Base-by-base conservation (phyloP, 2,329 filamentous ascomycete genomes). In the Didymella keratinophila region DNA sequence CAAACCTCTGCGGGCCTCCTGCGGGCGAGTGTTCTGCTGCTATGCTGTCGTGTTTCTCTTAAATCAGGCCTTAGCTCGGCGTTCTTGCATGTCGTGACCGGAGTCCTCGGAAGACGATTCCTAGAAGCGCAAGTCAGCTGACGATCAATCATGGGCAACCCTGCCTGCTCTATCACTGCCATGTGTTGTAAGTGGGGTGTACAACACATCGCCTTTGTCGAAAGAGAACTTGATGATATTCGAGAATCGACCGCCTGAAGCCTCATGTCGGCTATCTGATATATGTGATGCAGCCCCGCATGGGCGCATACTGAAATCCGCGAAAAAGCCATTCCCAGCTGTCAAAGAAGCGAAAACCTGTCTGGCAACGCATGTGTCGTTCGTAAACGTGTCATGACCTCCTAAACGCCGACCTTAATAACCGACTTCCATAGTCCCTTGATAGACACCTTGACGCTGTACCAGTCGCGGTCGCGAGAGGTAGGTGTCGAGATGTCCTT, bases 381-480 rank as follows among this genome's bases (percentile, higher is more conserved):
- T 68, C 62, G 61, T 66, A 56, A 64, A 65, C 57, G 46, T 63
- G 59, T 62, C 64, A 64, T 66, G 65, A 64, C 54, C 61, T 62
- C 60, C 62, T 75, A 65, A 75, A 73, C 71, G 71, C 72, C 71
- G 69, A 64, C 52, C 70, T 52, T 51, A 43, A 52, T 56, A 50
- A 74, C 66, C 55, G 72, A 71, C 64, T 67, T 70, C 71, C 72
- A 74, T 25, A 76, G 52, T 50, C 68, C 67, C 65, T 68, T 74
- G 48, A 71, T 57, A 48, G 71, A 72, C 41, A 63, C 52, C 66
- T 69, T 75, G 59, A 73, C 62, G 51, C 67, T 65, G 50, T 70
- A 66, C 69, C 73, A 74, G 57, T 73, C 70, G 65, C 70, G 68
- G 51, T 63, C 65, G 56, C 72, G 73, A 62, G 70, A 70, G 59